A percentile compares a stretch with the other conserved stretches of the same genome.
phyloP scores from a whole-genome alignment of 106 monocot species.

The Acorus calamus region DNA sequence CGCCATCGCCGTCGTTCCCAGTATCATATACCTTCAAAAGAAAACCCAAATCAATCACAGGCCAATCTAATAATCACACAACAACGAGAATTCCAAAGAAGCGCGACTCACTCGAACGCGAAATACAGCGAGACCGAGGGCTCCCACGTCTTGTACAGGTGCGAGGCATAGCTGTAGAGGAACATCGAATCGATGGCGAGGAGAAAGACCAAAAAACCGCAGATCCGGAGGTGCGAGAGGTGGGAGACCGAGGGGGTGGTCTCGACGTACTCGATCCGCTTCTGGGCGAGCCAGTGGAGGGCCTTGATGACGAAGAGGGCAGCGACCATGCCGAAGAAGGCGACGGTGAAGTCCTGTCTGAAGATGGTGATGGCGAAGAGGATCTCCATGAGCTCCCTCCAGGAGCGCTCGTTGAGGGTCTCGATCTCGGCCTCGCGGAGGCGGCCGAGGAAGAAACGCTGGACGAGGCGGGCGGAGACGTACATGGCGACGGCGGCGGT shows the following conservation, averaged over 20 bases:
- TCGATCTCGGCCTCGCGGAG: conserved; percentile 96
- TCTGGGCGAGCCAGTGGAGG: conserved; percentile 89
- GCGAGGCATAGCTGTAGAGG: conserved; percentile 37
- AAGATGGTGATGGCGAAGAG: conserved; percentile 94
- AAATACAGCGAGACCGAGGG: conserved; percentile 88
- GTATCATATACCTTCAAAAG: conserved; percentile 69
- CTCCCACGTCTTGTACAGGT: conserved; percentile 43
- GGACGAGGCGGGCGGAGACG: conserved; percentile 65
- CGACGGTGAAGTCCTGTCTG: conserved; percentile 79
- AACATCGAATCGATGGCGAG: conserved; percentile 65
- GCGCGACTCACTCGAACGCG: conserved; percentile 76
- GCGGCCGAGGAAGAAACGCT: conserved; percentile 67
- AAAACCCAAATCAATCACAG: background rate
- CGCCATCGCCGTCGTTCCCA: conserved; percentile 69
- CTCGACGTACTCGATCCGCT: conserved; percentile 92
- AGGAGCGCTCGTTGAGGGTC: conserved; percentile 85
- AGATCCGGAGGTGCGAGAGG: conserved; percentile 69
- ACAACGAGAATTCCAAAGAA: background rate
- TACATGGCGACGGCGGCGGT: conserved; percentile 80
- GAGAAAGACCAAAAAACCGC: conserved; percentile 76
- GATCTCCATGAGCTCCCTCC: conserved; percentile 95
- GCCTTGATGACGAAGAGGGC: conserved; percentile 79
- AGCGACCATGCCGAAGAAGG: conserved; percentile 72
- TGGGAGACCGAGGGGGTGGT: conserved; percentile 77
- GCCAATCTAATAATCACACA: background rate